phyloP scores from a whole-genome alignment of 2,329 filamentous ascomycete species.

The Colletotrichum sp. region DNA sequence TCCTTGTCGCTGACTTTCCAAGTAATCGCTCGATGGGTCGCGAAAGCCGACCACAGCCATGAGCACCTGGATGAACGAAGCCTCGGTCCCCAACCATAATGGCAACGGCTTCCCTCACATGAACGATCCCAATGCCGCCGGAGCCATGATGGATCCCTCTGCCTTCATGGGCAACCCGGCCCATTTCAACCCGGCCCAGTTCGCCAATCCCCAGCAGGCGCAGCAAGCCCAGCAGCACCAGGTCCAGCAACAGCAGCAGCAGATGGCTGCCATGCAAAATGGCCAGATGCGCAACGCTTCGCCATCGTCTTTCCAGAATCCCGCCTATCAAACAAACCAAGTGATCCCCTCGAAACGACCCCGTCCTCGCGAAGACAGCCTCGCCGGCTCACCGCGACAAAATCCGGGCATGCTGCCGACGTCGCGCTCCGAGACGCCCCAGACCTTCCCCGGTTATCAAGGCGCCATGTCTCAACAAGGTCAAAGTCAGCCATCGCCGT shows the following conservation, averaged over 20 bases:
- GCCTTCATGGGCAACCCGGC: slow-evolving; percentile 65
- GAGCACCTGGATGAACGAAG: slow-evolving; percentile 77
- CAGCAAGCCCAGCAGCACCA: slow-evolving; percentile 24
- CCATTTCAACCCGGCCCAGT: slow-evolving; percentile 64
- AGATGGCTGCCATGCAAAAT: slow-evolving; percentile 75
- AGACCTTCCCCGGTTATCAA: slow-evolving; percentile 78
- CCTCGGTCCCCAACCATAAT: slow-evolving; percentile 72
- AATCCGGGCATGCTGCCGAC: slow-evolving; percentile 75
- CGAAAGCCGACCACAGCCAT: slow-evolving; percentile 59
- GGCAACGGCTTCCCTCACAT: slow-evolving; percentile 71
- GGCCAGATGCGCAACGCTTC: slow-evolving; percentile 84
- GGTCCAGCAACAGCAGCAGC: slow-evolving; percentile 36
- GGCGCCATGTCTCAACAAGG: slow-evolving; percentile 66
- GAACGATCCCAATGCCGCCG: slow-evolving; percentile 62
- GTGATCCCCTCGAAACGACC: slow-evolving; percentile 91
- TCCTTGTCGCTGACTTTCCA: slow-evolving; percentile 50
- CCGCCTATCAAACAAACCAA: slow-evolving; percentile 82
- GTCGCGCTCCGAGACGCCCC: slow-evolving; percentile 92
- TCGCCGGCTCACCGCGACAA: slow-evolving; percentile 81
- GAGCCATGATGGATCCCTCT: slow-evolving; percentile 69
- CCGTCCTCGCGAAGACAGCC: slow-evolving; percentile 80
- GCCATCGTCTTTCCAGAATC: slow-evolving; percentile 73
- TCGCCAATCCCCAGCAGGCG: slow-evolving; percentile 54
- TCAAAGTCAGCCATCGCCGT: slow-evolving; percentile 70
- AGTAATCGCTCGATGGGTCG: slow-evolving; percentile 51